Evolutionary conservation across 2,329 filamentous ascomycete species (phyloP).

Genomic region (Aspergillus sp.): DNA sequence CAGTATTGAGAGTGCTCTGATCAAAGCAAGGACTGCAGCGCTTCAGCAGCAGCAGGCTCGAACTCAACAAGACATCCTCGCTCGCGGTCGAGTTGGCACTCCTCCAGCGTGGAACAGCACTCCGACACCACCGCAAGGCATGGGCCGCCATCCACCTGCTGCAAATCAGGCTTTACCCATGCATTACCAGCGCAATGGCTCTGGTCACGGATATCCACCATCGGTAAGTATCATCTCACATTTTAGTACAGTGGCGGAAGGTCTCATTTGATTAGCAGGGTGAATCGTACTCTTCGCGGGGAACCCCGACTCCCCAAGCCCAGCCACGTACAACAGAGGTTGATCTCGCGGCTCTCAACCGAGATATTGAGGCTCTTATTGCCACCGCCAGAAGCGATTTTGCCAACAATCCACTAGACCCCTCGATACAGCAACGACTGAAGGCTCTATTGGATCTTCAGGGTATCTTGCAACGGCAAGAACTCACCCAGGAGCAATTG

Average conservation of each 20-base stretch:
- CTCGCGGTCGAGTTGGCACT: slow-evolving; percentile 54
- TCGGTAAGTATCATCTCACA: slow-evolving; percentile 19
- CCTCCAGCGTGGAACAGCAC: slow-evolving; percentile 69
- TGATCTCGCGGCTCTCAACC: slow-evolving; percentile 72
- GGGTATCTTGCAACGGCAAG: slow-evolving; percentile 73
- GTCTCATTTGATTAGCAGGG: slow-evolving; percentile 18
- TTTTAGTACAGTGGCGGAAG: neutral
- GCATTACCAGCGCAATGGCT: slow-evolving; percentile 36
- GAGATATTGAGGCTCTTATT: slow-evolving; percentile 80
- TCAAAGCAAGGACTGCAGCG: slow-evolving; percentile 71
- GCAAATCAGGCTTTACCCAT: slow-evolving; percentile 23
- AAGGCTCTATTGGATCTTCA: slow-evolving; percentile 86
- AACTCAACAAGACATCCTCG: slow-evolving; percentile 58
- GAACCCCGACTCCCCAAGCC: slow-evolving; percentile 34
- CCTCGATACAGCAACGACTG: slow-evolving; percentile 73
- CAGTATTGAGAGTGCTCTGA: slow-evolving; percentile 90
- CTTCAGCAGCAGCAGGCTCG: slow-evolving; percentile 53
- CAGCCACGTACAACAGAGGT: slow-evolving; percentile 40
- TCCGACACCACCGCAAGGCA: slow-evolving; percentile 67
- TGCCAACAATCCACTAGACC: slow-evolving; percentile 74
- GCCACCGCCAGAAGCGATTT: slow-evolving; percentile 71
- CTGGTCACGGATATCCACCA: slow-evolving; percentile 27
- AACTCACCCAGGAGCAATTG: slow-evolving; percentile 77
- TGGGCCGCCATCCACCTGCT: slow-evolving; percentile 43
- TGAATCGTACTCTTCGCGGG: slow-evolving; percentile 20